phyloP scores from a whole-genome alignment of 1,284 basidiomycete species.

The Moniliophthora roreri region DNA sequence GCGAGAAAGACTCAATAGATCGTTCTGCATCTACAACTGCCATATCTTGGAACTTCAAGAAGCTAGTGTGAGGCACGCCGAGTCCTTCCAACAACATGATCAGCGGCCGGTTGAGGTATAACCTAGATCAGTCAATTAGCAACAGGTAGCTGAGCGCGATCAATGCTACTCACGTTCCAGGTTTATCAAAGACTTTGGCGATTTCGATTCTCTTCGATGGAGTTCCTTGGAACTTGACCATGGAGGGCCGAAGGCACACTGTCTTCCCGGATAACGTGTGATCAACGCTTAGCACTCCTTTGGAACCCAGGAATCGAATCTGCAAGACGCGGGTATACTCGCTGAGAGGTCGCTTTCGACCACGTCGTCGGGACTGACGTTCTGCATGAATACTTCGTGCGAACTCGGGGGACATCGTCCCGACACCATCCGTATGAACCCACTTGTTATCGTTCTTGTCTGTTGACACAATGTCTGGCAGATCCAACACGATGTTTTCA shows the following conservation, averaged over 20 bases:
- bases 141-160: neutral
- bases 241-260: slow-evolving; percentile 53
- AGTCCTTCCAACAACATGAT: slow-evolving; percentile 67
- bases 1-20: slow-evolving; percentile 40
- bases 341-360: slow-evolving; percentile 31
- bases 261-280: slow-evolving; percentile 41
- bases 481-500: slow-evolving; percentile 44
- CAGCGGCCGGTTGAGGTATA: slow-evolving; percentile 66
- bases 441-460: slow-evolving; percentile 31
- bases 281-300: slow-evolving; percentile 64
- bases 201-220: slow-evolving; percentile 56
- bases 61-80: slow-evolving; percentile 52
- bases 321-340: slow-evolving; percentile 53
- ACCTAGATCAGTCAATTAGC: neutral
- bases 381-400: slow-evolving; percentile 49
- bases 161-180: slow-evolving; percentile 38
- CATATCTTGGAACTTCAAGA: slow-evolving; percentile 50
- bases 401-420: slow-evolving; percentile 61
- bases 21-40: slow-evolving; percentile 49
- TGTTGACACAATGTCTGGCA: slow-evolving; percentile 44
- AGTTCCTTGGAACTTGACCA: slow-evolving; percentile 63
- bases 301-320: slow-evolving; percentile 60
- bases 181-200: slow-evolving; percentile 60
- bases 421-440: slow-evolving; percentile 68
- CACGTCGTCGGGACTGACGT: slow-evolving; percentile 38